A percentile compares a stretch with the other conserved stretches of the same genome.
These are phyloP conservation scores for Gentiana straminea DNA, from an alignment of 257 asterid species.

Conservation along the genomic window DNA sequence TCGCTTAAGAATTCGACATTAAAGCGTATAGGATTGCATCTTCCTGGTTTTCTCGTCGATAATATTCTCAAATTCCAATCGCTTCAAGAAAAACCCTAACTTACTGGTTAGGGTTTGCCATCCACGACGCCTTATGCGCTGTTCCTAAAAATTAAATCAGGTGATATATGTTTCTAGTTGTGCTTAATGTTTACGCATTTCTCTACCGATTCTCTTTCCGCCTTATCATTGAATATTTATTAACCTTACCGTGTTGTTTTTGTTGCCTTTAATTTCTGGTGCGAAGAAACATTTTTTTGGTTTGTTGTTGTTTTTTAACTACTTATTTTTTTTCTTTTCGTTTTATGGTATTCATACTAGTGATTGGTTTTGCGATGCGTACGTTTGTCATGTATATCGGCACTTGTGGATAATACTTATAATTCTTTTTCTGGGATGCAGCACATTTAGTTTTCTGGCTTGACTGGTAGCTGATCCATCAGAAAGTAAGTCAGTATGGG, in stretches of 20 bases:
- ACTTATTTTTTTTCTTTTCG: background rate
- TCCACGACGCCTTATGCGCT: background rate
- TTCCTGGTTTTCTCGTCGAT: no score
- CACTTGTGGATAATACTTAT: background rate
- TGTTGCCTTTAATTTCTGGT: background rate
- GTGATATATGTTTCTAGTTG: background rate
- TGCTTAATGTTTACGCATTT: background rate
- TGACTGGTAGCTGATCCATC: conserved; percentile 7
- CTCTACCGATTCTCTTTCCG: background rate
- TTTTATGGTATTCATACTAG: background rate
- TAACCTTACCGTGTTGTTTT: background rate
- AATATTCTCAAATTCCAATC: no score
- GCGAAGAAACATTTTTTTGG: background rate
- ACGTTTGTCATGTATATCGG: background rate
- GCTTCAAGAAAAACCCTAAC: background rate
- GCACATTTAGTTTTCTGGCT: conserved; percentile 5
- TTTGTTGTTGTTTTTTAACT: background rate
- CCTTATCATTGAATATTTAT: background rate
- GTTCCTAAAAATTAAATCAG: background rate
- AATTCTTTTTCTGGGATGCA: background rate
- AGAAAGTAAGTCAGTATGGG: conserved; percentile 40
- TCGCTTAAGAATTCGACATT: no score
- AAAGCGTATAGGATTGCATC: no score
- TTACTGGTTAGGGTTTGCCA: conserved; percentile 13
- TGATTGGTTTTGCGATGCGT: background rate